These are phyloP conservation scores for Kwoniella sp. DNA, from an alignment of 768 basidiomycete species.

Conservation along the genomic window DNA sequence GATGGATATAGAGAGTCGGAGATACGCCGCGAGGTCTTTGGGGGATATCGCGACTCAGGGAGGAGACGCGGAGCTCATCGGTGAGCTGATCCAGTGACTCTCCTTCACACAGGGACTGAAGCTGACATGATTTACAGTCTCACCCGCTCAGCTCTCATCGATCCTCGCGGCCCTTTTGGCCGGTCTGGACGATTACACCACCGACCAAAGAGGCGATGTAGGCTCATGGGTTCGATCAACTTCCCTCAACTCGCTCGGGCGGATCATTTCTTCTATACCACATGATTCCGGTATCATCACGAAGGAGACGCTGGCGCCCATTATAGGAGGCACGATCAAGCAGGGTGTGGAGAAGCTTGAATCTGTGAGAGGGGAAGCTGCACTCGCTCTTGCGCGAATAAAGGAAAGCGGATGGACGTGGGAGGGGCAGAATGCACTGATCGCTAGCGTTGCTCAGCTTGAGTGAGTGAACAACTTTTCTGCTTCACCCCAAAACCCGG, in stretches of 20 bases:
- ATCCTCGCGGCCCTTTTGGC: slow-evolving; percentile 60
- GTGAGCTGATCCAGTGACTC: slow-evolving; percentile 18
- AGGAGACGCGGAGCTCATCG: slow-evolving; percentile 1
- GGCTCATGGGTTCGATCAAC: slow-evolving; percentile 91
- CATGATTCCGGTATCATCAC: not conserved
- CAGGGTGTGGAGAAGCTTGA: slow-evolving; percentile 89
- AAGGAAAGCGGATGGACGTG: slow-evolving; percentile 19
- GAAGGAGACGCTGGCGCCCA: slow-evolving; percentile 24
- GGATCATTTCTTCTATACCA: slow-evolving; percentile 12
- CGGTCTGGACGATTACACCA: slow-evolving; percentile 87
- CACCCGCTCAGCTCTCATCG: not conserved
- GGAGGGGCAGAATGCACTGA: slow-evolving; percentile 11
- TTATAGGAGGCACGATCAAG: slow-evolving; percentile 68
- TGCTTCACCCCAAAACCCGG: no score
- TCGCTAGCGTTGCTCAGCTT: slow-evolving; percentile 7
- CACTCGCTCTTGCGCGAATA: slow-evolving; percentile 13
- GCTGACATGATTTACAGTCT: not conserved
- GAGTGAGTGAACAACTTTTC: slow-evolving; percentile 22
- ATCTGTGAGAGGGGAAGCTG: slow-evolving; percentile 81
- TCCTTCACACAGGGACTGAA: not conserved
- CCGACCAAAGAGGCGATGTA: slow-evolving; percentile 92
- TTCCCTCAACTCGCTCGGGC: slow-evolving; percentile 66
- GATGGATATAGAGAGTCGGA: slow-evolving; percentile 52
- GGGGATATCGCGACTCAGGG: slow-evolving; percentile 27
- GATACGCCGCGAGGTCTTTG: slow-evolving; percentile 39